Evolutionary conservation across 208 protist species (phyloP), one percentile per base, ranked within the genome.

Genomic region (Wallacemonas rigidus): DNA sequence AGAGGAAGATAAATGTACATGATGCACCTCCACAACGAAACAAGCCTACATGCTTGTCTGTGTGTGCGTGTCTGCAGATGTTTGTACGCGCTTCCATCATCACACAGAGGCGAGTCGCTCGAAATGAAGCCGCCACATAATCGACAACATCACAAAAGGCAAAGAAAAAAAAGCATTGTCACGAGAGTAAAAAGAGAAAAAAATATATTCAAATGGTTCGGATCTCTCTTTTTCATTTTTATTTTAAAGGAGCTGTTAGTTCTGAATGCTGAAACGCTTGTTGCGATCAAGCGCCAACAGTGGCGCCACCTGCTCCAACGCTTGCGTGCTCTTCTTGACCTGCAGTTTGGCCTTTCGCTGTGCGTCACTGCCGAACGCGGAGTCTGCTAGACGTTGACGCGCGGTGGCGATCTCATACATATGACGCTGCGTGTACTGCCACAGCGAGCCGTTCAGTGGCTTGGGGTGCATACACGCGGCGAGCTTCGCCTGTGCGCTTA

Each of bases 361-460:
- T 4, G 64, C 64, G 64, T 55, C 64, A n/a, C 64, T 69, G 8
- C 64, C 64, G n/a, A 58, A 69, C 35, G 51, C 36, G 9, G 45
- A 44, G 4, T 58, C 45, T 6, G 45, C 47, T 35, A 69, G 6
- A 12, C 5, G 3, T 39, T 58, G 64, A 8, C 51, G 50, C 26
- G 64, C 64, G 5, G 14, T 48, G 11, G 36, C 64, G 26, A 58
- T 67, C 35, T 69, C 47, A 43, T 71, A 77, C 55, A 71, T 72
- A 35, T 55, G 17, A 8, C n/a, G 15, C n/a, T 57, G 57, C 39
- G 79, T 67, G 14, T 75, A 58, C 2, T 72, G 69, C 41, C 69
- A 69, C 15, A 67, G 71, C 3, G 75, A 81, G 15, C 77, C 73
- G 53, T 82, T 73, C n/a, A 62, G 56, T 5, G 81, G 74, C 8